Base-by-base conservation (phyloP, 2,329 filamentous ascomycete genomes). In the Neofusicoccum cordaticola region DNA sequence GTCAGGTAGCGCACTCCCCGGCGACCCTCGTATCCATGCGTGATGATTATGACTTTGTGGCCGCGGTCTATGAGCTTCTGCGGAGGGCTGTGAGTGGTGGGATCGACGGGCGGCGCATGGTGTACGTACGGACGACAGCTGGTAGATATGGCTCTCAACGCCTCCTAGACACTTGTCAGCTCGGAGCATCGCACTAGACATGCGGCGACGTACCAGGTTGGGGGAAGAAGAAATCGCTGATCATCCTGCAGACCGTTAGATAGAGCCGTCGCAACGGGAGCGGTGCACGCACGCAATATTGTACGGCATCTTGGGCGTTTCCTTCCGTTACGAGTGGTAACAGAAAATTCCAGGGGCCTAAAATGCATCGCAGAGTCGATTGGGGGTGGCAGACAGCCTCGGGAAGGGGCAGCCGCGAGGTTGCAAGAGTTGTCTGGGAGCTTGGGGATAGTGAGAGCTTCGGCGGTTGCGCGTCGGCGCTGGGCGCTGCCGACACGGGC, bases 221-320 rank as follows among this genome's bases (percentile, higher is more conserved):
- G 13, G 95, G 95, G 76, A 96, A 99, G 88, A 99, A 99, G 85
- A 96, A 97, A 83, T 99, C 95, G 85, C 94, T 93, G 77, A 97
- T 91, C 95, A 99, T 99, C 66, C 86, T 88, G 64, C 12, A 31
- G 12, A n/a, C 9, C 65, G 71, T 77, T 63, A 76, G 68, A 56
- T 63, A 60, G 67, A 60, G 35, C 22, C 15, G 34, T 22, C 37
- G 39, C 17, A 50, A n/a, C 15, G 11, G 47, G 47, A 27, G 34
- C 60, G 27, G 51, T 67, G 19, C 58, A 77, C 85, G 71, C 78
- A 88, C 86, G 88, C 87, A 74, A 90, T 90, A 71, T 89, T 89
- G 82, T 90, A 90, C 62, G 86, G 83, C 88, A 90, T 90, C 27
- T 71, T 72, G 71, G 47, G 3, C 35, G 63, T 8, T 60, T 65